These are phyloP conservation scores for Pleurotus salmoneostramineus DNA, from an alignment of 768 basidiomycete species.

Conservation along the genomic window DNA sequence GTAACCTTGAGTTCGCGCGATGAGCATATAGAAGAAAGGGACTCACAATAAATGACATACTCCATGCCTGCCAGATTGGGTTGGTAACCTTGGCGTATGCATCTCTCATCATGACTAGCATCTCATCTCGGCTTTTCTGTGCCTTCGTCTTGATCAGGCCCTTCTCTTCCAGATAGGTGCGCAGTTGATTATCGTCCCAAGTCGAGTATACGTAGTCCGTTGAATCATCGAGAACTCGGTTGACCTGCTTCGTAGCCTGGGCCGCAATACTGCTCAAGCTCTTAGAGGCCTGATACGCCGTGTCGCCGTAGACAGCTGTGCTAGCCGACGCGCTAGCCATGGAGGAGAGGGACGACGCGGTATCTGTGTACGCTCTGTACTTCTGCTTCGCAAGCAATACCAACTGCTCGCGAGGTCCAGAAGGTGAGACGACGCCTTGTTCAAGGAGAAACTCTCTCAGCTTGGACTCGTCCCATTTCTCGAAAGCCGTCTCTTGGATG, in stretches of 20 bases:
- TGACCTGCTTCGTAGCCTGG: constrained; percentile 50
- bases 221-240: constrained; percentile 56
- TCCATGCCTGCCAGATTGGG: constrained; percentile 84
- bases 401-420: constrained; percentile 76
- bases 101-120: constrained; percentile 64
- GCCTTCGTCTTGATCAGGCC: constrained; percentile 62
- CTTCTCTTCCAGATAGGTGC: constrained; percentile 70
- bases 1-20: background rate
- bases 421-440: constrained; percentile 83
- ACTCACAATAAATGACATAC: constrained; percentile 75
- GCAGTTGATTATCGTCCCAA: constrained; percentile 80
- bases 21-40: background rate
- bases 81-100: constrained; percentile 59
- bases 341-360: constrained; percentile 52
- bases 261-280: constrained; percentile 38
- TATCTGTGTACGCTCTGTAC: constrained; percentile 55
- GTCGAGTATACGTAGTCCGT: constrained; percentile 88
- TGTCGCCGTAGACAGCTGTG: constrained; percentile 47
- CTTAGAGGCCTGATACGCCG: constrained; percentile 32
- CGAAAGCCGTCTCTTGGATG: constrained; percentile 59
- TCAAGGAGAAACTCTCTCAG: constrained; percentile 82
- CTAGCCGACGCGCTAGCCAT: constrained; percentile 45
- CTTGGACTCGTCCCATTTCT: constrained; percentile 81
- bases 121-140: constrained; percentile 60
- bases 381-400: constrained; percentile 71